A percentile compares a stretch with the other conserved stretches of the same genome.
phyloP scores from a whole-genome alignment of 225 moss, liverwort and hornwort genomes.

The Rhytidiadelphus loreus region DNA sequence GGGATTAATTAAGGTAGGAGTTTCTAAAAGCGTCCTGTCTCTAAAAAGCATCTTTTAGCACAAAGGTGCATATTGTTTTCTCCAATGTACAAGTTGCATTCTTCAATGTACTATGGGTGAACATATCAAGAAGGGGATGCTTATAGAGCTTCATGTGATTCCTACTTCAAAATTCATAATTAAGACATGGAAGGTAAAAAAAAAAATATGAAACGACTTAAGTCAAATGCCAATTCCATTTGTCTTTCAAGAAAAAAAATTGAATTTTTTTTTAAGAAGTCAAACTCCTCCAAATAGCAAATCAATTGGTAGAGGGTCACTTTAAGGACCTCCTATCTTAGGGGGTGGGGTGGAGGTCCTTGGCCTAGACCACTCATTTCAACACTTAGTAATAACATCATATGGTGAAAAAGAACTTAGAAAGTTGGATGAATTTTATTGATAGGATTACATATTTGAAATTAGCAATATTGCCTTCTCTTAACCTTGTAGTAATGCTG shows the following conservation, averaged over 20 bases:
- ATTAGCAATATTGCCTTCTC: too few species aligned
- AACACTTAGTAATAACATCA: background rate
- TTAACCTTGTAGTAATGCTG: background rate
- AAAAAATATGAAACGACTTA: background rate
- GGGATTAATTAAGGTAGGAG: background rate
- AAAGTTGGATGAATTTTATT: background rate
- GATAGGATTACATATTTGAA: too few species aligned
- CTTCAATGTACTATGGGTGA: background rate
- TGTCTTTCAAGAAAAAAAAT: background rate
- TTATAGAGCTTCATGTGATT: background rate
- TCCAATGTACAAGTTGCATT: too few species aligned
- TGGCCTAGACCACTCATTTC: background rate
- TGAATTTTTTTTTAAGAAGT: background rate
- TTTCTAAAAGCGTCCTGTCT: background rate
- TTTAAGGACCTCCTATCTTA: background rate
- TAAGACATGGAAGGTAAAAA: background rate
- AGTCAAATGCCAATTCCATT: background rate
- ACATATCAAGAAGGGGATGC: background rate
- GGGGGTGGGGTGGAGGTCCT: background rate
- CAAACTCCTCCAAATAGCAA: background rate
- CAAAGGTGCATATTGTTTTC: background rate
- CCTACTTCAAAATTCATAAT: background rate
- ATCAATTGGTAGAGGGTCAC: background rate
- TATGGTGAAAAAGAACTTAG: background rate
- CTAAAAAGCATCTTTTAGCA: accelerated